phyloP scores from a whole-genome alignment of 441 rosid genomes.

The Erodium chrysanthum region DNA sequence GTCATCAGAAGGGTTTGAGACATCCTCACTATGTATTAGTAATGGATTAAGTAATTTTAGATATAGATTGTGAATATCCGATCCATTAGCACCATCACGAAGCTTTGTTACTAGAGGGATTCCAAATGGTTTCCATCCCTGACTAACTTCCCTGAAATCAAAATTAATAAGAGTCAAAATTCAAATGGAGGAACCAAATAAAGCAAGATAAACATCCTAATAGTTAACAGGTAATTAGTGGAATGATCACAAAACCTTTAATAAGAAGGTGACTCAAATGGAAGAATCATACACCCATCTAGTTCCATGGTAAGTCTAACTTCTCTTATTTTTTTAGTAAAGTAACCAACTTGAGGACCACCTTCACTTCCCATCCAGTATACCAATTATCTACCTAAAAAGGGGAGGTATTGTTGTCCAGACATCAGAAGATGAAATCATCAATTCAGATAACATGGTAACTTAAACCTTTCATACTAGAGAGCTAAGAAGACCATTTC shows the following conservation, averaged over 20 bases:
- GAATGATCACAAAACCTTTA: background rate
- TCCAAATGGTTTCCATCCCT: constrained; percentile 58
- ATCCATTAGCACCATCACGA: constrained; percentile 41
- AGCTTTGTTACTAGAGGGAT: constrained; percentile 74
- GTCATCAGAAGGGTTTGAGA: constrained; percentile 22
- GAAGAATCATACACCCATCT: background rate
- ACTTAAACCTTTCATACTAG: background rate
- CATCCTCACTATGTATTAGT: constrained; percentile 30
- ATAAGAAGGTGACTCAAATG: background rate
- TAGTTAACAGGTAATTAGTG: background rate
- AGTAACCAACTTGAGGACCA: background rate
- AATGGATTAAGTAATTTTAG: constrained; percentile 55
- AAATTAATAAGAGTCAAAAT: constrained; percentile 18
- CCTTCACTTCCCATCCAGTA: background rate
- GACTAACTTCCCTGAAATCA: constrained; percentile 48
- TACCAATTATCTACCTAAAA: constrained; percentile 1
- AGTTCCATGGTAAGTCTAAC: background rate
- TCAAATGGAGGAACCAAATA: constrained; percentile 3
- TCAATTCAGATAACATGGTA: background rate
- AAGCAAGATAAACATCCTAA: constrained; percentile 8
- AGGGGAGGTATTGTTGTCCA: background rate
- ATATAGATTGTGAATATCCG: constrained; percentile 48
- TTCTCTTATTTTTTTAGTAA: background rate
- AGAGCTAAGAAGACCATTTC: background rate
- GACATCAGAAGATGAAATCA: background rate